These are phyloP conservation scores for Hibiscus trionum DNA, from an alignment of 345 rosid species.

Conservation along the genomic window DNA sequence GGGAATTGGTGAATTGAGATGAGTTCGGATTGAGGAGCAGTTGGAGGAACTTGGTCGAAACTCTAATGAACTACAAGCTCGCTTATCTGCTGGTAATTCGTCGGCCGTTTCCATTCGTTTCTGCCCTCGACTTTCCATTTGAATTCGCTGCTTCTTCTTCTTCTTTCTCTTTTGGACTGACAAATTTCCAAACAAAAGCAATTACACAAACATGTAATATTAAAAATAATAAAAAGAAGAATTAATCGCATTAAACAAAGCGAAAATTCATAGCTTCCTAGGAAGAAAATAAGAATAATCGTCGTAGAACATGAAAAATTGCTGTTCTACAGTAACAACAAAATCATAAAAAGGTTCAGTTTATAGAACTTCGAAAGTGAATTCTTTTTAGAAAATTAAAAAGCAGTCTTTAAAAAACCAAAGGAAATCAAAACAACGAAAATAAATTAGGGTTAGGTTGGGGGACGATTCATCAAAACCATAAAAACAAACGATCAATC, in stretches of 20 bases:
- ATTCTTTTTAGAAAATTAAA: not conserved
- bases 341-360: not conserved
- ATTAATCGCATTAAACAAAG: not conserved
- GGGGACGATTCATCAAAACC: not conserved
- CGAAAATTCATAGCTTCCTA: not conserved
- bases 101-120: slow-evolving; percentile 67
- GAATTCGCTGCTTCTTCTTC: not conserved
- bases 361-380: not conserved
- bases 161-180: not conserved
- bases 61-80: slow-evolving; percentile 83
- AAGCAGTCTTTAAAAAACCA: not conserved
- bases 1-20: slow-evolving; percentile 39
- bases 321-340: not conserved
- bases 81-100: slow-evolving; percentile 87
- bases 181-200: not conserved
- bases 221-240: not conserved
- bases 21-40: slow-evolving; percentile 48
- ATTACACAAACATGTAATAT: slow-evolving; percentile 4
- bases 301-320: not conserved
- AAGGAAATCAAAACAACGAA: not conserved
- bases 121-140: slow-evolving; percentile 87
- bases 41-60: slow-evolving; percentile 65
- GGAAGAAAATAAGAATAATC: not conserved
- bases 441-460: not conserved
- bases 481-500: not conserved